phyloP scores from a whole-genome alignment of 768 basidiomycete species.

The Piloderma croceum region DNA sequence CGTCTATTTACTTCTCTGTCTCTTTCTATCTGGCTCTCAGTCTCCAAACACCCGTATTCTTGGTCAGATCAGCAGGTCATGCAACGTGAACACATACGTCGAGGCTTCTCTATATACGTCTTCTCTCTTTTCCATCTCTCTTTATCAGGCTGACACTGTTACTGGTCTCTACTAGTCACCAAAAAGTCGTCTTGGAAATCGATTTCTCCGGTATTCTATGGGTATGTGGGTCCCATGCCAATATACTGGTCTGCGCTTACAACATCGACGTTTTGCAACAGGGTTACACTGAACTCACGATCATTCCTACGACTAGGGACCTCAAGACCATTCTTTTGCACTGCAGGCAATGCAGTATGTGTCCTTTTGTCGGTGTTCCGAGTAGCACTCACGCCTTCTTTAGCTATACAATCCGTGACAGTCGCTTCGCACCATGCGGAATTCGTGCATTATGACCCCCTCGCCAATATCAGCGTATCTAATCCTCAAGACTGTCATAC shows the following conservation, averaged over 20 bases:
- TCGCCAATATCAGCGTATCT: conserved; percentile 58
- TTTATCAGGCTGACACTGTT: conserved; percentile 38
- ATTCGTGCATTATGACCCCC: conserved; percentile 73
- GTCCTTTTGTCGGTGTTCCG: conserved; percentile 1
- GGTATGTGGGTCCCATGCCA: conserved; percentile 41
- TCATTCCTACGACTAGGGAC: conserved; percentile 74
- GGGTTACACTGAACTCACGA: conserved; percentile 93
- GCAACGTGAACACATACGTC: conserved; percentile 73
- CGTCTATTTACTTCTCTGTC: conserved; percentile 1
- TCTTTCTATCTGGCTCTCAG: not conserved
- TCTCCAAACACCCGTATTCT: not conserved
- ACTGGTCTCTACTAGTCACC: conserved; percentile 78
- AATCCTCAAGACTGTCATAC: conserved; percentile 76
- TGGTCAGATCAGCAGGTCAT: conserved; percentile 28
- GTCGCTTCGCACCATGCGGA: conserved; percentile 69
- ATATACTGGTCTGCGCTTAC: conserved; percentile 14
- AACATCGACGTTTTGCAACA: conserved; percentile 25
- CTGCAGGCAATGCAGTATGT: conserved; percentile 81
- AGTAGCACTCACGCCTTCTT: too few species aligned
- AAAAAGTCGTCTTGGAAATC: conserved; percentile 91
- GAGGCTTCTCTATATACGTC: conserved; percentile 90
- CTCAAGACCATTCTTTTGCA: conserved; percentile 84
- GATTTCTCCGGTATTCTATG: conserved; percentile 85
- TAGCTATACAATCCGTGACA: conserved; percentile 70
- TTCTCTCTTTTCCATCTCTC: conserved; percentile 23